Base-by-base conservation (phyloP, 768 basidiomycete genomes). In the Amanita exitialis region DNA sequence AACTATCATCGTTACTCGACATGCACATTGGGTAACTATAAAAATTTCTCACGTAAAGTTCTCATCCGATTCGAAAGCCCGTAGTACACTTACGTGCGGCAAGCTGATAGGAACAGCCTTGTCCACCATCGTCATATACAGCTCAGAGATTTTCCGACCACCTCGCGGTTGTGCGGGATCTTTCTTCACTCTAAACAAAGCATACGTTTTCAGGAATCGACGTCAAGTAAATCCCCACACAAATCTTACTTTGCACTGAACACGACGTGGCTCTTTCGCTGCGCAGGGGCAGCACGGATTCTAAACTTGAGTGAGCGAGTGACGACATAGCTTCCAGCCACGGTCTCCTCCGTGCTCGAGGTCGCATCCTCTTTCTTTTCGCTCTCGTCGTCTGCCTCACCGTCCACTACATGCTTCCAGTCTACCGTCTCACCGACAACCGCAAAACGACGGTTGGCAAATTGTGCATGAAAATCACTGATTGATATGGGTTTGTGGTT, bases 231-330 rank as follows among this genome's bases (percentile, higher is more conserved):
- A 18, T 18, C 30, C 21, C 18, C 13, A 3, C 32, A 36, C n/a
- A 7, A n/a, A 7, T 4, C 56, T 15, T 32, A 62, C 61, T 56
- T 59, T 20, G 60, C 59, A 44, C 58, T 61, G 47, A 62, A 62
- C 6, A 47, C 52, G 37, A 58, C 57, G 20, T 57, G 56, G n/a
- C 48, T 58, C 20, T 59, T 44, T 27, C 36, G 55, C 43, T 63
- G 57, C 1, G 61, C 61, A 41, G 58, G 58, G 1, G 51, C 55
- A 1, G 54, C 62, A 15, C 62, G 61, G 37, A 64, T 57, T 43
- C 58, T 56, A 34, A 61, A 60, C 41, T 59, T 59, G 56, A 61
- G 51, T 1, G 56, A 57, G 1, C 62, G 55, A 6, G 58, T 61
- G 4, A 58, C 56, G 8, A 59, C 39, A 27, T 59, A 64, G 20